These are phyloP conservation scores for Diaporthe capsici DNA, from an alignment of 2,329 filamentous ascomycete genomes.

Conservation along the genomic window DNA sequence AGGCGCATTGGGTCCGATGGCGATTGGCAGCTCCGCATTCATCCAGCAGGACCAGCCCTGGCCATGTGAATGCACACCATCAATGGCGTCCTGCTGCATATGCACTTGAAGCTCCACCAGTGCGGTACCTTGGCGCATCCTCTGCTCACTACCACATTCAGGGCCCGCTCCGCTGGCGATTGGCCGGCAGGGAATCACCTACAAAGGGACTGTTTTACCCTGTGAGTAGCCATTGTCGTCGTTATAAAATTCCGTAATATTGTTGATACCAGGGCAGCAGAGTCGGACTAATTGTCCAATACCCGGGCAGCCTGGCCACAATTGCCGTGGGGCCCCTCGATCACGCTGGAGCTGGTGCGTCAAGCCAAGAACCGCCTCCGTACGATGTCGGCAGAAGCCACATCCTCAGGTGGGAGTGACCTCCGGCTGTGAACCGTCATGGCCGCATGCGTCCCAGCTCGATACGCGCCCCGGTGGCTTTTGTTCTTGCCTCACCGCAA, in stretches of 20 bases:
- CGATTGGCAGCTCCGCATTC: background rate
- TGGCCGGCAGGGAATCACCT: background rate
- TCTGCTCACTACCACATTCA: slow-evolving; percentile 8
- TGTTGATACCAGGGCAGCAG: slow-evolving; percentile 6
- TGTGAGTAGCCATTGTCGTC: slow-evolving; percentile 15
- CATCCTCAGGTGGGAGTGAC: slow-evolving; percentile 18
- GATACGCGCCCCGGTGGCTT: slow-evolving; percentile 27
- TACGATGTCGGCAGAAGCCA: slow-evolving; percentile 27
- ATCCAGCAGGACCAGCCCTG: slow-evolving; percentile 6
- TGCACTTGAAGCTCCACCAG: slow-evolving; percentile 9
- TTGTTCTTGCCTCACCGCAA: slow-evolving; percentile 29
- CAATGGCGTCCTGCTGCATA: slow-evolving; percentile 19
- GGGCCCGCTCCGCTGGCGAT: background rate
- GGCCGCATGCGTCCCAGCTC: slow-evolving; percentile 24
- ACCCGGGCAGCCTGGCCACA: slow-evolving; percentile 10
- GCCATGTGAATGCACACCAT: slow-evolving; percentile 20
- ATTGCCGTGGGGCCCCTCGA: slow-evolving; percentile 27
- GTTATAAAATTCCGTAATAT: slow-evolving; percentile 4
- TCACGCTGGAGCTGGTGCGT: slow-evolving; percentile 27
- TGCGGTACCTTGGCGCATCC: slow-evolving; percentile 20
- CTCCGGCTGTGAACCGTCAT: slow-evolving; percentile 21
- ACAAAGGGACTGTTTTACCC: slow-evolving; percentile 17
- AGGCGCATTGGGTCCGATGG: background rate
- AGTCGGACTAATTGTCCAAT: slow-evolving; percentile 1
- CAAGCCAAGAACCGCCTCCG: slow-evolving; percentile 36